Evolutionary conservation across 106 monocot genomes (phyloP).

Genomic region (Dendrobium nobile): DNA sequence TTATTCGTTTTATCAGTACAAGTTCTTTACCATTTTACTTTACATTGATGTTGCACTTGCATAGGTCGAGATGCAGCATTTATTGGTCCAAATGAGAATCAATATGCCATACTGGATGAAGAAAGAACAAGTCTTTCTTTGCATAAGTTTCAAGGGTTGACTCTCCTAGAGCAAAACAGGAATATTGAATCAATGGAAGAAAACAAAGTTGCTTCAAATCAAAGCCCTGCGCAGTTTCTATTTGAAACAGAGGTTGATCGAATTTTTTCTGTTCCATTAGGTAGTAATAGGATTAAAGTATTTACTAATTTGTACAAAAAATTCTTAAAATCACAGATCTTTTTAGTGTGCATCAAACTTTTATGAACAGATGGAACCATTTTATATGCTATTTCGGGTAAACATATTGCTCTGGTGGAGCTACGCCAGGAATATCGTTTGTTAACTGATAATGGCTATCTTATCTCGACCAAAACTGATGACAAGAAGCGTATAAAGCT

Average conservation of each 20-base stretch:
- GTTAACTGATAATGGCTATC: conserved; percentile 55
- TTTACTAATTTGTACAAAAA: not conserved
- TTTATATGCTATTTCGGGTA: conserved; percentile 75
- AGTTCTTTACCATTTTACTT: not conserved
- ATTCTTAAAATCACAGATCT: not conserved
- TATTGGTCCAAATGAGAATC: conserved; percentile 74
- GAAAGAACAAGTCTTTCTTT: conserved; percentile 66
- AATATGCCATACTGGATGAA: conserved; percentile 88
- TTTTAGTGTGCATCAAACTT: not conserved
- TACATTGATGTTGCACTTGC: not conserved
- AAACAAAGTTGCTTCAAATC: conserved; percentile 24
- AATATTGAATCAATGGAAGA: conserved; percentile 66
- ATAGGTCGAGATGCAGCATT: conserved; percentile 86
- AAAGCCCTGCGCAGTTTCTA: conserved; percentile 53
- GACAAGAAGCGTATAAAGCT: conserved; percentile 81
- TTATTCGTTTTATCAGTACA: not conserved
- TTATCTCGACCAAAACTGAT: conserved; percentile 76
- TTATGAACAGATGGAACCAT: conserved; percentile 60
- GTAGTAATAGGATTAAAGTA: conserved; percentile 17
- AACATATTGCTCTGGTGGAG: conserved; percentile 66
- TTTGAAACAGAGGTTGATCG: conserved; percentile 82
- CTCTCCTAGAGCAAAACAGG: conserved; percentile 29
- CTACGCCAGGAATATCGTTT: conserved; percentile 66
- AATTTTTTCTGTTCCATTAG: conserved; percentile 85
- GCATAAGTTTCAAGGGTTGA: conserved; percentile 38